Percentiles rank a stretch among this genome's conserved stretches.
Evolutionary conservation across 179 eudicot genomes (phyloP).

Genomic region (Amaranthus tricolor): DNA sequence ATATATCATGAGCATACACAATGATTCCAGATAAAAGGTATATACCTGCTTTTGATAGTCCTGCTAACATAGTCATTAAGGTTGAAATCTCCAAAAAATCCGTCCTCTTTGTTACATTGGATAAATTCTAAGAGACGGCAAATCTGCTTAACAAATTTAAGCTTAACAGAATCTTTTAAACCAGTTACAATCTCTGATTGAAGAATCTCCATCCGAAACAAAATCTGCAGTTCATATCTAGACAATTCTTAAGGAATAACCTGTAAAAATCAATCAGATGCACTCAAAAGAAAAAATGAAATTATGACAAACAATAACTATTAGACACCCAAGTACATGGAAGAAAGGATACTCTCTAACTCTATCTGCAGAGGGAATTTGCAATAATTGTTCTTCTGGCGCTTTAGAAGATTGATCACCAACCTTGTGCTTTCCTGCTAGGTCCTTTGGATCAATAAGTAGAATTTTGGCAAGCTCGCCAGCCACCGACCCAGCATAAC

Average conservation of each 20-base stretch:
- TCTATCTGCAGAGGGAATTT: slow-evolving; percentile 31
- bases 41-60: slow-evolving; percentile 66
- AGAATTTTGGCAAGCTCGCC: slow-evolving; percentile 47
- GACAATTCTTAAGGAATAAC: slow-evolving; percentile 44
- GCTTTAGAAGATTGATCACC: slow-evolving; percentile 24
- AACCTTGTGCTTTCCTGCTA: slow-evolving; percentile 45
- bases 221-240: slow-evolving; percentile 83
- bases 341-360: slow-evolving; percentile 82
- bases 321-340: neutral
- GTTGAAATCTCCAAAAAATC: slow-evolving; percentile 75
- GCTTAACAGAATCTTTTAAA: slow-evolving; percentile 49
- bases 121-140: slow-evolving; percentile 70
- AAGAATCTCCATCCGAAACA: slow-evolving; percentile 85
- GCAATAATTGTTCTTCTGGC: slow-evolving; percentile 18
- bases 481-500: slow-evolving; percentile 32
- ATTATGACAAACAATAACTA: neutral
- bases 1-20: neutral
- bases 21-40: slow-evolving; percentile 2
- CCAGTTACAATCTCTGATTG: slow-evolving; percentile 46
- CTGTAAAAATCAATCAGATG: neutral
- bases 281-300: neutral
- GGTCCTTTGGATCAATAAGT: slow-evolving; percentile 59
- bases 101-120: slow-evolving; percentile 82
- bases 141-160: slow-evolving; percentile 71
- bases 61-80: slow-evolving; percentile 67